Percentiles rank a stretch among this genome's conserved stretches.
phyloP scores from a whole-genome alignment of 2,329 filamentous ascomycete species.

The Tolypocladium tropicale region DNA sequence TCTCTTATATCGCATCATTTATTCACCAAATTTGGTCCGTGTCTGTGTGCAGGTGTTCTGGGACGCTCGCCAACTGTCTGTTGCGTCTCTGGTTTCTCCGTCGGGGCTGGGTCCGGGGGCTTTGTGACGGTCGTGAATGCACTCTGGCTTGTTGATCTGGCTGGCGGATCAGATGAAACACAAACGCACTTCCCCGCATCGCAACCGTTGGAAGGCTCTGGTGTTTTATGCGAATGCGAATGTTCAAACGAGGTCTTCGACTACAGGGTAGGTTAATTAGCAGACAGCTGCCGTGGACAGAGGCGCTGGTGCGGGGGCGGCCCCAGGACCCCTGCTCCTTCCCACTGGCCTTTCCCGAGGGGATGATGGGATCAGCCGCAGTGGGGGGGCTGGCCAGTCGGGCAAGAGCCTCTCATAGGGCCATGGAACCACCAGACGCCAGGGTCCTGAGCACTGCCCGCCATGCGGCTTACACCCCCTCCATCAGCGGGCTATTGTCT shows the following conservation, averaged over 20 bases:
- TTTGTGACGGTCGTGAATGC: too few relatives aligned
- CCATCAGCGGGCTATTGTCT: not conserved
- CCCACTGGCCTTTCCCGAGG: not conserved
- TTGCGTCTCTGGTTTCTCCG: too few relatives aligned
- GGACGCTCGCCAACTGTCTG: too few relatives aligned
- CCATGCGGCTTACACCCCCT: not conserved
- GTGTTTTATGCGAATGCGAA: too few relatives aligned
- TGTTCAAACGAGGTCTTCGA: too few relatives aligned
- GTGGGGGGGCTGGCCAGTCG: not conserved
- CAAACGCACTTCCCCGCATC: not conserved
- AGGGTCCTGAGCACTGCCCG: not conserved
- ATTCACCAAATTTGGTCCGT: too few relatives aligned
- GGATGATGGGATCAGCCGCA: not conserved
- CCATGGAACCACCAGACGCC: not conserved
- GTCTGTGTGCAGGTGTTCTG: too few relatives aligned
- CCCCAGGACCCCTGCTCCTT: not conserved
- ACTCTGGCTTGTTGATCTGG: too few relatives aligned
- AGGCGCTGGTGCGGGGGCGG: not conserved
- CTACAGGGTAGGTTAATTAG: not conserved
- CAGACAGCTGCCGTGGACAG: too few relatives aligned
- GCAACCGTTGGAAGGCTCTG: too few relatives aligned
- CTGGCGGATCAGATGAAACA: not conserved
- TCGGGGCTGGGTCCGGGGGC: too few relatives aligned
- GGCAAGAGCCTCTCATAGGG: not conserved
- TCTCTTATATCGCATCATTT: too few relatives aligned